Evolutionary conservation across 495 filamentous ascomycete genomes (phyloP).

Genomic region (Neurospora tetrasperma): DNA sequence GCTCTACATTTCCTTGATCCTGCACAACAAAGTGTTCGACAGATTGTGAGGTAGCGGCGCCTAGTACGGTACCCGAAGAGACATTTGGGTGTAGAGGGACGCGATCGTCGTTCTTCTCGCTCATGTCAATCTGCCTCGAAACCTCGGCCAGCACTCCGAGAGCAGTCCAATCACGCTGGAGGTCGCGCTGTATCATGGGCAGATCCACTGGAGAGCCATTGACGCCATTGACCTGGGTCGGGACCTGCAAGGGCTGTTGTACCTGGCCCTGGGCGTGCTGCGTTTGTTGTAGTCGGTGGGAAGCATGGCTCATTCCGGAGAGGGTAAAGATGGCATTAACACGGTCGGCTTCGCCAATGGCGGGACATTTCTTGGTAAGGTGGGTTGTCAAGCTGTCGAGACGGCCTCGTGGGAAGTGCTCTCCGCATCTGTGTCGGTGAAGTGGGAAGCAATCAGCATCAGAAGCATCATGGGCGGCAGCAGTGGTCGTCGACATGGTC

Average conservation of each 20-base stretch:
- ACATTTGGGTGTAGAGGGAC: slow-evolving; percentile 8
- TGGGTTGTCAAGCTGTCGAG: slow-evolving; percentile 70
- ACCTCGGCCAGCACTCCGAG: slow-evolving; percentile 76
- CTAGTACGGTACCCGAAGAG: not conserved
- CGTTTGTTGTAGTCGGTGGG: slow-evolving; percentile 17
- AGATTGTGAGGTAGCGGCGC: slow-evolving; percentile 5
- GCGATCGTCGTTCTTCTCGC: slow-evolving; percentile 39
- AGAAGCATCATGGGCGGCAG: slow-evolving; percentile 3
- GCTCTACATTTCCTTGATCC: slow-evolving; percentile 40
- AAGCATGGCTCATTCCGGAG: slow-evolving; percentile 28
- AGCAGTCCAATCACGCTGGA: slow-evolving; percentile 49
- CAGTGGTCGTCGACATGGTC: not conserved
- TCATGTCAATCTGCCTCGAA: slow-evolving; percentile 54
- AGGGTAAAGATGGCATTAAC: slow-evolving; percentile 50
- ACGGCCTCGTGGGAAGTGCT: slow-evolving; percentile 75
- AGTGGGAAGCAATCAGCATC: not conserved
- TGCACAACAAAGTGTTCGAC: slow-evolving; percentile 35
- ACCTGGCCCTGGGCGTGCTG: slow-evolving; percentile 15
- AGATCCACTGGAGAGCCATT: slow-evolving; percentile 21
- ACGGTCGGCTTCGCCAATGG: slow-evolving; percentile 54
- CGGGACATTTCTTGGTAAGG: slow-evolving; percentile 71
- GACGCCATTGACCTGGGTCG: slow-evolving; percentile 29
- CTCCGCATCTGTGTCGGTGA: slow-evolving; percentile 47
- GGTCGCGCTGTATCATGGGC: slow-evolving; percentile 20
- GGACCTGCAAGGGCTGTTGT: slow-evolving; percentile 15